Evolutionary conservation across 495 filamentous ascomycete species (phyloP), one percentile per base, ranked within the genome.

Genomic region (Aspergillus haitiensis): DNA sequence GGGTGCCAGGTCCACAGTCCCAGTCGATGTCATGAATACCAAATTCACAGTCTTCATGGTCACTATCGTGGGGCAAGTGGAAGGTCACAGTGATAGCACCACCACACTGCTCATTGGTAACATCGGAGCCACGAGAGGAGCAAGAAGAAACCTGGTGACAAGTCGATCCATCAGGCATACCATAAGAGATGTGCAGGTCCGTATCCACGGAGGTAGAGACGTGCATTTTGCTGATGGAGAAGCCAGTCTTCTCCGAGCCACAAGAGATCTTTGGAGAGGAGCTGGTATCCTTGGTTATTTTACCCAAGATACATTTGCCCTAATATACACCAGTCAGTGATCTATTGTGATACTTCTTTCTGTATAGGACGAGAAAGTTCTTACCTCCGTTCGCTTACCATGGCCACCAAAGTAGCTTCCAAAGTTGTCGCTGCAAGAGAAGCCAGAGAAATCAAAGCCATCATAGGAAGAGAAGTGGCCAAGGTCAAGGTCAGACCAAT

Each of bases 41-140:
- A 66, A 96, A 80, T 55, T 80, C 81, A 76, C 91, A 93, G 56
- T 69, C 68, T 42, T 75, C 70, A 37, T 73, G 65, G 46, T 77
- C 70, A 60, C 78, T 75, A 70, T 86, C 73, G 7, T 75, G 66
- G 13, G 89, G 89, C 66, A 91, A 84, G 71, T 90, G 80, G 68
- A 96, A 86, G 37, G 83, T 84, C 36, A 97, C 90, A 21, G 81
- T 82, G 67, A 80, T 88, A 58, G 93, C 93, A 75, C 93, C 92
- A 81, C 92, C 93, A 71, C 93, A 97, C 78, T 96, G 91, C 59
- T 79, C 83, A 80, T 96, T 96, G 72, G 81, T 72, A 62, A 96
- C 79, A 53, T 77, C 81, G 52, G 85, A 84, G 66, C 89, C 89
- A 27, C 77, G 76, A 49, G 82, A 73, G 52, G 76, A 79, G 82